Conservation (phyloP, 75 land plant genomes). For the Pseudotsuga menziesii region DNA sequence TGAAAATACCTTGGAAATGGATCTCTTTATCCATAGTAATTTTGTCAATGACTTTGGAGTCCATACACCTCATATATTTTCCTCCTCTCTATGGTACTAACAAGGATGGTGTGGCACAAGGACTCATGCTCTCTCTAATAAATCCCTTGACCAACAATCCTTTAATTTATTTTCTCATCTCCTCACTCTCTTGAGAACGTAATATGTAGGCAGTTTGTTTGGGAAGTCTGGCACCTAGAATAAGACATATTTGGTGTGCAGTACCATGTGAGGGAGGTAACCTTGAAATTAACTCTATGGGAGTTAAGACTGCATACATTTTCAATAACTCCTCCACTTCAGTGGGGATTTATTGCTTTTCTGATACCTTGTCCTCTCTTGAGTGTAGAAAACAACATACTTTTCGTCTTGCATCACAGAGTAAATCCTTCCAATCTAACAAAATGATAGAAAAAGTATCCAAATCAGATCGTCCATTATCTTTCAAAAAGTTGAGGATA, state of each 20-base stretch:
- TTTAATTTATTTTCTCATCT: not conserved
- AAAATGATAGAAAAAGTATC: not conserved
- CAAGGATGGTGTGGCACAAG: too few relatives aligned
- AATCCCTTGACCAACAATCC: too few relatives aligned
- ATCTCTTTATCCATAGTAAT: not conserved
- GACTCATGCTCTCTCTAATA: too few relatives aligned
- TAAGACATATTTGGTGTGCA: not conserved
- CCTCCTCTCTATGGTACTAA: too few relatives aligned
- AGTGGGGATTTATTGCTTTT: not conserved
- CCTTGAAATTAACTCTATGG: not conserved
- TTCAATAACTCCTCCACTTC: not conserved
- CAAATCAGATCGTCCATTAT: not conserved
- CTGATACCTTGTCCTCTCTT: not conserved
- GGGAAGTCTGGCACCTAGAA: not conserved
- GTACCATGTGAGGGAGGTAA: not conserved
- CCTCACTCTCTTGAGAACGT: not conserved
- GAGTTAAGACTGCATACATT: not conserved
- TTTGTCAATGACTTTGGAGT: not conserved
- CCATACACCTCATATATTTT: not conserved
- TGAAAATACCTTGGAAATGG: not conserved
- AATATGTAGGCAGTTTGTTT: not conserved
- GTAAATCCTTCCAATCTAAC: not conserved
- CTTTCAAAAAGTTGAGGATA: not conserved
- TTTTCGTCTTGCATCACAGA: not conserved
- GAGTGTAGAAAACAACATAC: not conserved